phyloP scores from a whole-genome alignment of 495 filamentous ascomycete genomes.

The Glutinoglossum americanum region DNA sequence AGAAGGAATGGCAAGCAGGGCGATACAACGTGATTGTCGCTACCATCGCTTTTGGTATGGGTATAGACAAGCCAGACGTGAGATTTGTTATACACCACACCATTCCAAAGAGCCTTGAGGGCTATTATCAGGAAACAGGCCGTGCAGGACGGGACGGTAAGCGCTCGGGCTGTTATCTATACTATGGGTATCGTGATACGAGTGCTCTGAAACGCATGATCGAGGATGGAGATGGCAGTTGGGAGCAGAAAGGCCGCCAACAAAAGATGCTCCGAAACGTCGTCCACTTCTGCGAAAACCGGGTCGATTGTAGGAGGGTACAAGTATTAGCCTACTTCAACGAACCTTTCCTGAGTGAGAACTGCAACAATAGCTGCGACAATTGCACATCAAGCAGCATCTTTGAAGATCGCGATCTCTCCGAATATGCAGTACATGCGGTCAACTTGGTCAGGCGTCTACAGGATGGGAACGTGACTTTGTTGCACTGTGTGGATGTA shows the following conservation, averaged over 20 bases:
- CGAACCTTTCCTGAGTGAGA: constrained; percentile 47
- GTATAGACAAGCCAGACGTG: constrained; percentile 91
- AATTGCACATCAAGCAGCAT: constrained; percentile 52
- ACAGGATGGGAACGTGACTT: constrained; percentile 24
- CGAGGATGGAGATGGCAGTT: constrained; percentile 45
- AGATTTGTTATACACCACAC: constrained; percentile 86
- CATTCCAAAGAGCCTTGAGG: constrained; percentile 87
- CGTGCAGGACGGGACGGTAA: constrained; percentile 83
- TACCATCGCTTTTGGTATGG: constrained; percentile 99
- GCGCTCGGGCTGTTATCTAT: constrained; percentile 73
- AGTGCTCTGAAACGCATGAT: constrained; percentile 51
- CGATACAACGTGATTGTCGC: constrained; percentile 76
- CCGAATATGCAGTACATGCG: constrained; percentile 43
- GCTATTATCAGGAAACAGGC: constrained; percentile 94
- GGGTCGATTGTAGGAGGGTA: constrained; percentile 60
- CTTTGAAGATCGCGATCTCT: constrained; percentile 54
- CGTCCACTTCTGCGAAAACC: constrained; percentile 71
- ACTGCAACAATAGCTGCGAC: constrained; percentile 61
- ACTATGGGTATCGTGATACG: constrained; percentile 58
- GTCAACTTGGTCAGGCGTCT: constrained; percentile 40
- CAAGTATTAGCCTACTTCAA: constrained; percentile 86
- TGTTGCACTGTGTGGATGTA: constrained; percentile 34
- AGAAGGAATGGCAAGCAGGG: constrained; percentile 64
- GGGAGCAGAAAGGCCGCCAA: constrained; percentile 64
- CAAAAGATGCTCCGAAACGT: constrained; percentile 66